Conservation (phyloP, 306 rosid genomes). For the Crotalaria pallida region DNA sequence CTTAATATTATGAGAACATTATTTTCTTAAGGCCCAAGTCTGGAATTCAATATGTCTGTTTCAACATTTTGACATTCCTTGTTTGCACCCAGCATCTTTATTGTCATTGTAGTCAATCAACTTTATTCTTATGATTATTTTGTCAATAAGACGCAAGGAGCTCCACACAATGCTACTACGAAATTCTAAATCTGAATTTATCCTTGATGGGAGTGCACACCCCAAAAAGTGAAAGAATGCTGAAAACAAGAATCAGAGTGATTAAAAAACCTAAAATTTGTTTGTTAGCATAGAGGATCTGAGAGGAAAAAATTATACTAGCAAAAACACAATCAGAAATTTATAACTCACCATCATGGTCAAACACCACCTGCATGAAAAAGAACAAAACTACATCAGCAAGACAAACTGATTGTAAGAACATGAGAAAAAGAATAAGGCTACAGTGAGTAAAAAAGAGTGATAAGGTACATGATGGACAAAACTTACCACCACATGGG, state of each 20-base stretch:
- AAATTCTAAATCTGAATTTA: background rate
- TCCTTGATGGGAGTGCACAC: background rate
- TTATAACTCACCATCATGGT: slow-evolving; percentile 87
- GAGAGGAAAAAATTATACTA: slow-evolving; percentile 19
- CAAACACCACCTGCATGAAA: slow-evolving; percentile 90
- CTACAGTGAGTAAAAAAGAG: background rate
- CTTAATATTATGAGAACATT: background rate
- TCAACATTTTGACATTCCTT: background rate
- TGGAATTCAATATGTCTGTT: background rate
- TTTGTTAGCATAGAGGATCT: background rate
- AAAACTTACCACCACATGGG: slow-evolving; percentile 89
- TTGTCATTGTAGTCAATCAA: background rate
- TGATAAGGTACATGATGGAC: background rate
- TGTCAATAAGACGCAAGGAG: background rate
- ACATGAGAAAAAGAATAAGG: background rate
- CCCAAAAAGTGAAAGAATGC: background rate
- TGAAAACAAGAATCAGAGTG: background rate
- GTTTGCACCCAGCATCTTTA: background rate
- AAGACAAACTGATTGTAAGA: background rate
- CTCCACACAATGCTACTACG: background rate
- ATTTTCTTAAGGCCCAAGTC: background rate
- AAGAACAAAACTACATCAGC: slow-evolving; percentile 22
- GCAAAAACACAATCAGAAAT: slow-evolving; percentile 18
- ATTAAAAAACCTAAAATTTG: background rate
- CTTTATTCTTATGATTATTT: background rate